Conservation (phyloP, 371 early-diverging fungal species). For the Lichtheimia ramosa region DNA sequence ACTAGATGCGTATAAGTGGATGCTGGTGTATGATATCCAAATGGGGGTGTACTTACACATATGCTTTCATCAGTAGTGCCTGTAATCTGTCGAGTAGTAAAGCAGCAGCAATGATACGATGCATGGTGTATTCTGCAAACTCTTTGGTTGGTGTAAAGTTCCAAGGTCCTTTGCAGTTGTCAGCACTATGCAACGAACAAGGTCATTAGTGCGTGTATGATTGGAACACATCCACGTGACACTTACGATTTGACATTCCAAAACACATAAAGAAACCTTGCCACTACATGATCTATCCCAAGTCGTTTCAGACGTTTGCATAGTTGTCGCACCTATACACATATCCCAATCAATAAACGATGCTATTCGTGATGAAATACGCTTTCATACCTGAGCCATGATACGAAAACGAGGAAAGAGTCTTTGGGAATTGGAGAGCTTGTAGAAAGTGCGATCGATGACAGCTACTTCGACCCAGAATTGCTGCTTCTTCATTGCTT, state of each 20-base stretch:
- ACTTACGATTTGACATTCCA: slow-evolving; percentile 36
- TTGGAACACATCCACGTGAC: background rate
- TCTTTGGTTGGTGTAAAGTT: slow-evolving; percentile 38
- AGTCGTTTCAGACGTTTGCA: slow-evolving; percentile 33
- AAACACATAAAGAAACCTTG: slow-evolving; percentile 27
- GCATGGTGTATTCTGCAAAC: slow-evolving; percentile 38
- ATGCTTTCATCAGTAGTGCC: slow-evolving; percentile 26
- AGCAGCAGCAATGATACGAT: slow-evolving; percentile 31
- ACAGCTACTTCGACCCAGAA: slow-evolving; percentile 44
- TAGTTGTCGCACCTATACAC: slow-evolving; percentile 21
- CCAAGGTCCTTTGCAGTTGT: slow-evolving; percentile 26
- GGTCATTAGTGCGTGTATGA: background rate
- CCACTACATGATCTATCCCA: slow-evolving; percentile 25
- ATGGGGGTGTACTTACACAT: slow-evolving; percentile 7
- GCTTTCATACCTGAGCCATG: slow-evolving; percentile 17
- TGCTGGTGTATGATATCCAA: too few species aligned
- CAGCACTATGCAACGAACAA: slow-evolving; percentile 17
- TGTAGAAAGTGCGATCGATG: slow-evolving; percentile 35
- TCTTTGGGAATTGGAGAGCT: slow-evolving; percentile 36
- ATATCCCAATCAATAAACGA: background rate
- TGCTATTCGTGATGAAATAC: background rate
- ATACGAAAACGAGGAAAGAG: slow-evolving; percentile 40
- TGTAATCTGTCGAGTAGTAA: slow-evolving; percentile 41
- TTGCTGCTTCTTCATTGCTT: slow-evolving; percentile 20
- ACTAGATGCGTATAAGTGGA: slow-evolving; percentile 5